Conservation (phyloP, 2,329 filamentous ascomycete genomes). For the Cytospora chrysosperma region DNA sequence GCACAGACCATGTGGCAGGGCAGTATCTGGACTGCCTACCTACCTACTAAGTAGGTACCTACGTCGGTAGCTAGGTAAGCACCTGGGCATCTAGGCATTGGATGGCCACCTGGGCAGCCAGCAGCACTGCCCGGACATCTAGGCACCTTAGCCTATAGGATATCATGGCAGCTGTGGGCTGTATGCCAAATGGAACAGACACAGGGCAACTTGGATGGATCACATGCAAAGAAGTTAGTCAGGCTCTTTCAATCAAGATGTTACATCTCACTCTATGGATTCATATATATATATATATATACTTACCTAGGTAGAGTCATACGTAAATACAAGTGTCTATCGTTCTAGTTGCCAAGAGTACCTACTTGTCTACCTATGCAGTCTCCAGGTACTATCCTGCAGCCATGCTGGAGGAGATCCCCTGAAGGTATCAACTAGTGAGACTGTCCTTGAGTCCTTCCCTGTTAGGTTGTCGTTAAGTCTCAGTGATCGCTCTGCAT, state of each 20-base stretch:
- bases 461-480: too few species aligned
- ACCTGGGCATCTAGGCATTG: not conserved
- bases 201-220: not conserved
- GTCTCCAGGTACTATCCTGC: too few species aligned
- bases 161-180: not conserved
- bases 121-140: not conserved
- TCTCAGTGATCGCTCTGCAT: not conserved
- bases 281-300: not conserved
- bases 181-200: not conserved
- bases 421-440: too few species aligned
- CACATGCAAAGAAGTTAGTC: not conserved
- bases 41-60: not conserved
- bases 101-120: not conserved
- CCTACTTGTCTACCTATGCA: too few species aligned
- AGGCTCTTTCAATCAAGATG: not conserved
- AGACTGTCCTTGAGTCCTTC: too few species aligned
- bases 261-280: not conserved
- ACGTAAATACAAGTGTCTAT: too few species aligned
- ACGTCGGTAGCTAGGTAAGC: too few species aligned
- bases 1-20: constrained; percentile 1
- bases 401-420: not conserved
- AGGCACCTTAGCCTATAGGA: too few species aligned
- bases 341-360: too few species aligned
- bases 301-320: not conserved
- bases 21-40: not conserved